phyloP scores from a whole-genome alignment of 2,329 filamentous ascomycete genomes.

The Fusarium hainanense region DNA sequence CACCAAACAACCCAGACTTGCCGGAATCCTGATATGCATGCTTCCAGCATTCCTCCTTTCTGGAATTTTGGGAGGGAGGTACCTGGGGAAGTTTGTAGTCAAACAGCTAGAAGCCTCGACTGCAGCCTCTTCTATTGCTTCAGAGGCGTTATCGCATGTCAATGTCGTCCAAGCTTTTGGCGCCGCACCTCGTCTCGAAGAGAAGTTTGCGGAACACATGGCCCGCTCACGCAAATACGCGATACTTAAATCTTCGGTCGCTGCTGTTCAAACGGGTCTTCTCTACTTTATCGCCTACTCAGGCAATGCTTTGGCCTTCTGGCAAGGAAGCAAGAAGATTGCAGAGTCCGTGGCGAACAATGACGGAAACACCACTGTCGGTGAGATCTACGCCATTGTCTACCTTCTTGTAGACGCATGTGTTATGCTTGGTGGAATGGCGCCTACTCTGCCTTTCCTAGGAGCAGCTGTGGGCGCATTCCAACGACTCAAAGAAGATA shows the following conservation, averaged over 20 bases:
- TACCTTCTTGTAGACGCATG: conserved; percentile 72
- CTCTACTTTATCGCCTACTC: conserved; percentile 75
- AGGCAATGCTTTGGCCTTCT: conserved; percentile 74
- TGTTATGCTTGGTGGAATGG: conserved; percentile 70
- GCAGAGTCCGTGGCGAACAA: conserved; percentile 52
- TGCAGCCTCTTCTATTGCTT: conserved; percentile 68
- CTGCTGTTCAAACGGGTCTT: conserved; percentile 67
- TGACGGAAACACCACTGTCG: conserved; percentile 52
- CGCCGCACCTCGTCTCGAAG: conserved; percentile 56
- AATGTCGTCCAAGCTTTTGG: conserved; percentile 71
- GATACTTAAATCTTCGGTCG: conserved; percentile 65
- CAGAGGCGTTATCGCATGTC: conserved; percentile 69
- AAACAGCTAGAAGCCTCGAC: conserved; percentile 58
- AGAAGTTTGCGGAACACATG: conserved; percentile 60
- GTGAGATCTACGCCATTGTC: conserved; percentile 57
- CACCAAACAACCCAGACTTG: conserved; percentile 69
- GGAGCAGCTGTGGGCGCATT: conserved; percentile 68
- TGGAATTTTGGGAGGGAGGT: conserved; percentile 66
- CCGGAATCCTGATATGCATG: conserved; percentile 71
- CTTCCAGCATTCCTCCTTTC: conserved; percentile 71
- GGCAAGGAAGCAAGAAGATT: conserved; percentile 69
- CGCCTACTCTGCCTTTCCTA: conserved; percentile 70
- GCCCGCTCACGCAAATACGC: conserved; percentile 61
- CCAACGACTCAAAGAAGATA: conserved; percentile 66
- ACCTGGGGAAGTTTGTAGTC: conserved; percentile 61